These are phyloP conservation scores for Mrakia gelida DNA, from an alignment of 768 basidiomycete species.

Conservation along the genomic window DNA sequence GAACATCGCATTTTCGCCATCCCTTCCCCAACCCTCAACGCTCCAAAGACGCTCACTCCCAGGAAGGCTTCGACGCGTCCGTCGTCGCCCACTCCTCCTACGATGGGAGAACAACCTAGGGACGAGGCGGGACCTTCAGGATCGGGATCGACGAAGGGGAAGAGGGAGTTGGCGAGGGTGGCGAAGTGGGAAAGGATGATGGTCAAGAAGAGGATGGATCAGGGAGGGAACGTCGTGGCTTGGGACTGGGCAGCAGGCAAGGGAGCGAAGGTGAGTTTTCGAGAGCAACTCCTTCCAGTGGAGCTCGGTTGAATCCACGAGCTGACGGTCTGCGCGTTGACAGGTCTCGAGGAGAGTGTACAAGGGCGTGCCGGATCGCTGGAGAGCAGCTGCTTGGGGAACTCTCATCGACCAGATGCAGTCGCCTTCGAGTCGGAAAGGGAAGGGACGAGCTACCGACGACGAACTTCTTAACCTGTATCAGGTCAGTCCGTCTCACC, in stretches of 20 bases:
- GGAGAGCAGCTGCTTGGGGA: slow-evolving; percentile 91
- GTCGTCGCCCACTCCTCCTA: slow-evolving; percentile 28
- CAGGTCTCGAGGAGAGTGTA: slow-evolving; percentile 63
- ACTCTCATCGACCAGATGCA: slow-evolving; percentile 57
- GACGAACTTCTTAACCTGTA: slow-evolving; percentile 45
- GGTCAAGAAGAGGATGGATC: slow-evolving; percentile 58
- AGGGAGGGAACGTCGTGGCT: slow-evolving; percentile 67
- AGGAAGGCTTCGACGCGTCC: slow-evolving; percentile 47
- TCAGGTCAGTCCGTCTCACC: slow-evolving; percentile 34
- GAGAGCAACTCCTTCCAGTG: no score
- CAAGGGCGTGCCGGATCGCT: slow-evolving; percentile 95
- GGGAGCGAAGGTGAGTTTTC: slow-evolving; percentile 55
- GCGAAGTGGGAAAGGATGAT: slow-evolving; percentile 91
- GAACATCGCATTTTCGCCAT: slow-evolving; percentile 76
- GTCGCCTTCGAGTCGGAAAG: slow-evolving; percentile 29
- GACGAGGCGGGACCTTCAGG: slow-evolving; percentile 41
- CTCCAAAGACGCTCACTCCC: slow-evolving; percentile 52
- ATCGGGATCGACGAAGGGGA: slow-evolving; percentile 49
- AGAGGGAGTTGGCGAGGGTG: slow-evolving; percentile 63
- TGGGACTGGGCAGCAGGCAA: slow-evolving; percentile 69
- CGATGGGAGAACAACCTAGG: slow-evolving; percentile 40
- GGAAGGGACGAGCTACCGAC: slow-evolving; percentile 40
- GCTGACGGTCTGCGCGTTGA: slow-evolving; percentile 32
- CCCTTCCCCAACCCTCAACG: slow-evolving; percentile 55
- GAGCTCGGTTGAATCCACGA: background rate